Base-by-base conservation (phyloP, 2,329 filamentous ascomycete species). In the Ophiostoma sp. region DNA sequence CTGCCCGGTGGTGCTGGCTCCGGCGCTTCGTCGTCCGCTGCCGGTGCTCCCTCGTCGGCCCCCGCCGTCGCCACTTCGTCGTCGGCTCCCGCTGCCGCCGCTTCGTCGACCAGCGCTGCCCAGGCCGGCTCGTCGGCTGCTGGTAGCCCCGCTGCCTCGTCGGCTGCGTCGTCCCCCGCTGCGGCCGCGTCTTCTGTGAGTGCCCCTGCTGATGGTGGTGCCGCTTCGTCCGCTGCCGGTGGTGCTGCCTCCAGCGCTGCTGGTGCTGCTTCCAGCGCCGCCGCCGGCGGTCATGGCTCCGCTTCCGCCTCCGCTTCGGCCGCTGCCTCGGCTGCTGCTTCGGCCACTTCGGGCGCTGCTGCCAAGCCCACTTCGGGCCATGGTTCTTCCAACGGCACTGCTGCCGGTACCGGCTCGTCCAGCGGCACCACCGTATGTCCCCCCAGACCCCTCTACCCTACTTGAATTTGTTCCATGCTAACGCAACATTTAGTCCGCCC, bases 31-130 rank as follows among this genome's bases (percentile, higher is more conserved):
- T 59, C 42, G n/a, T 19, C 70, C 2, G 45, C 70, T 17, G 59
- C 66, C 33, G 48, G 25, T 48, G 50, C 50, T 42, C 15, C 52
- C 39, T 61, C 45, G 1, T n/a, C 70, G n/a, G 22, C 73, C 17
- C 55, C 61, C 42, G 63, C 71, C 8, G 69, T 55, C 17, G 42
- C 55, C 25, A 39, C 61, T n/a, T 15, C 73, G 28, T 71, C 75
- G 45, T 70, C 74, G 8, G 71, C 74, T 3, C 11, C 52, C 6
- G 70, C 74, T n/a, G 64, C 73, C 1, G 71, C 55, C 8, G 8
- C 31, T 25, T 31, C 33, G 11, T 50, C 55, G 57, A 36, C 72
- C 17, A 66, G 39, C 31, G 71, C 68, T 50, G 33, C 52, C 2
- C 8, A 12, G 48, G 61, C 61, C 19, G n/a, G 25, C n/a, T 33